Evolutionary conservation across 495 filamentous ascomycete species (phyloP).

Genomic region (Aspergillus bertholletiae): DNA sequence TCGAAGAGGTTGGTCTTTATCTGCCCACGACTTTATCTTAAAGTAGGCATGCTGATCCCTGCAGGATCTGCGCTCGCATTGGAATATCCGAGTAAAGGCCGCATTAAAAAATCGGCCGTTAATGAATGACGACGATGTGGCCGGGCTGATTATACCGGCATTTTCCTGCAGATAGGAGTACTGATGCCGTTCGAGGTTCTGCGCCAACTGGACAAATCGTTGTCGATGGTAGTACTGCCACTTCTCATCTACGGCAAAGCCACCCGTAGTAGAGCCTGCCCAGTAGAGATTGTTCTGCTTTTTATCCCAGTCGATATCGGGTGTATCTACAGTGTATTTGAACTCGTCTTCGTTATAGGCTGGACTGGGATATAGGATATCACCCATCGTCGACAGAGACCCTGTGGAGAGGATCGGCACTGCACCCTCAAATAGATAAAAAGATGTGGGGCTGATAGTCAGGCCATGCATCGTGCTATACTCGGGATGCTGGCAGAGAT

Average conservation of each 20-base stretch:
- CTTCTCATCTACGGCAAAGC: slow-evolving; percentile 23
- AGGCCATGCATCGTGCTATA: slow-evolving; percentile 7
- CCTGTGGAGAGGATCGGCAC: slow-evolving; percentile 8
- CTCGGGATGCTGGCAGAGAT: slow-evolving; percentile 8
- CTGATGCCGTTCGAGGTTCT: neutral
- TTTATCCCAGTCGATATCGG: slow-evolving; percentile 39
- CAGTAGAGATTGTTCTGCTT: slow-evolving; percentile 44
- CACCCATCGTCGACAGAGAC: slow-evolving; percentile 5
- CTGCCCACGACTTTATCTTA: slow-evolving; percentile 2
- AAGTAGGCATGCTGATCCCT: neutral
- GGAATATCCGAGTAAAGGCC: slow-evolving; percentile 1
- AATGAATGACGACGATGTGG: slow-evolving; percentile 2
- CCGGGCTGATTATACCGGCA: neutral
- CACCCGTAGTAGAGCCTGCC: slow-evolving; percentile 49
- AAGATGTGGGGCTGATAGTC: slow-evolving; percentile 4
- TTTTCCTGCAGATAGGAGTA: neutral
- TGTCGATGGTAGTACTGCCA: slow-evolving; percentile 46
- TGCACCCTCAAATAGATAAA: slow-evolving; percentile 1
- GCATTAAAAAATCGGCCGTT: slow-evolving; percentile 3
- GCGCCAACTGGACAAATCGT: slow-evolving; percentile 37
- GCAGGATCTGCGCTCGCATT: slow-evolving; percentile 1
- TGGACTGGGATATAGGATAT: slow-evolving; percentile 8
- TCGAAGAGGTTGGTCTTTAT: slow-evolving; percentile 11
- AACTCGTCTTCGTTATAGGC: slow-evolving; percentile 7
- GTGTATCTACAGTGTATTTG: slow-evolving; percentile 27